These are phyloP conservation scores for Spatholobus suberectus DNA, from an alignment of 306 rosid genomes.

Conservation along the genomic window DNA sequence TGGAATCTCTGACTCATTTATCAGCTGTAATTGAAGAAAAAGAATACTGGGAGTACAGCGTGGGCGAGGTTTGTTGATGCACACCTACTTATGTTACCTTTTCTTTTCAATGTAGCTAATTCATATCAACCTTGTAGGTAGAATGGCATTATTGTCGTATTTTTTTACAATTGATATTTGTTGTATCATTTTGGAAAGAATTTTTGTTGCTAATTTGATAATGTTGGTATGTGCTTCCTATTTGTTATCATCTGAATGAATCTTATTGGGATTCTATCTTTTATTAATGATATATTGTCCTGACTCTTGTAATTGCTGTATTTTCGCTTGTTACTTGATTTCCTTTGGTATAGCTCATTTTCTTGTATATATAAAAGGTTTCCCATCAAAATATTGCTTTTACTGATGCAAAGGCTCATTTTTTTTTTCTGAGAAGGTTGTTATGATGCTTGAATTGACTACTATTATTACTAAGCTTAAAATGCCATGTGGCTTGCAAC, in stretches of 20 bases:
- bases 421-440: constrained; percentile 12
- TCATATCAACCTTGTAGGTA: not conserved
- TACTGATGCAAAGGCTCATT: constrained; percentile 8
- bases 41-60: constrained; percentile 86
- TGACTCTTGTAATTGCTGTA: constrained; percentile 5
- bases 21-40: constrained; percentile 82
- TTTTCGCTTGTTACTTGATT: constrained; percentile 26
- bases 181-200: not conserved
- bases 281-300: not conserved
- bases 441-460: constrained; percentile 12
- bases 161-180: not conserved
- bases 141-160: constrained; percentile 19
- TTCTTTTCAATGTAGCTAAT: constrained; percentile 12
- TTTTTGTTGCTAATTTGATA: constrained; percentile 17
- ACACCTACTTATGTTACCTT: constrained; percentile 36
- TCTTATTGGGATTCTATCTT: constrained; percentile 23
- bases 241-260: constrained; percentile 10
- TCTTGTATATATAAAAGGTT: constrained; percentile 32
- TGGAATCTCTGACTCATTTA: constrained; percentile 75
- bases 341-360: not conserved
- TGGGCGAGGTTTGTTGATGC: constrained; percentile 73
- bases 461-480: not conserved
- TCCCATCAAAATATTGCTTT: constrained; percentile 13
- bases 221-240: constrained; percentile 11
- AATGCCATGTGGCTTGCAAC: constrained; percentile 15